phyloP scores from a whole-genome alignment of 1,284 basidiomycete species.

The Sanghuangporus sanghuang region DNA sequence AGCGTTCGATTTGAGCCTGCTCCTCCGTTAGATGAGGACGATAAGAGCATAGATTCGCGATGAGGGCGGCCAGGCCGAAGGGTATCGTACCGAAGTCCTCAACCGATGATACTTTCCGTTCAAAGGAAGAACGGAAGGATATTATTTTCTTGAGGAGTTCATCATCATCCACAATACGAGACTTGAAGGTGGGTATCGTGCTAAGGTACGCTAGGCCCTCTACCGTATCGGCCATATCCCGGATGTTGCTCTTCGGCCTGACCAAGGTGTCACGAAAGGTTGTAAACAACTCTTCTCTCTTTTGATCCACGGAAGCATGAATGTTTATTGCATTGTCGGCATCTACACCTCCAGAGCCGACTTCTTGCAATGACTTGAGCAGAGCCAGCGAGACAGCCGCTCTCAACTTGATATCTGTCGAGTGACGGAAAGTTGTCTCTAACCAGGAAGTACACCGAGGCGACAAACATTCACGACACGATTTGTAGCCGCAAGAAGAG shows the following conservation, averaged over 20 bases:
- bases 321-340: slow-evolving; percentile 37
- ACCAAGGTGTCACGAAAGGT: slow-evolving; percentile 5
- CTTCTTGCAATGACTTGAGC: slow-evolving; percentile 62
- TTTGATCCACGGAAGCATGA: slow-evolving; percentile 45
- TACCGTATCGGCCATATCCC: slow-evolving; percentile 50
- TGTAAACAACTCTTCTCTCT: slow-evolving; percentile 29
- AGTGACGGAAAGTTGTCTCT: slow-evolving; percentile 46
- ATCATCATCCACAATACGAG: slow-evolving; percentile 49
- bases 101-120: neutral
- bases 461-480: slow-evolving; percentile 57
- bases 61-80: slow-evolving; percentile 73
- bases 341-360: slow-evolving; percentile 26
- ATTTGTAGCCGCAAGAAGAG: slow-evolving; percentile 68
- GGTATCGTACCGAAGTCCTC: slow-evolving; percentile 47
- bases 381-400: slow-evolving; percentile 69
- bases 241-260: neutral
- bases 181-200: slow-evolving; percentile 60
- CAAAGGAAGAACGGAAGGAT: slow-evolving; percentile 36
- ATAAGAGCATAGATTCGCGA: slow-evolving; percentile 69
- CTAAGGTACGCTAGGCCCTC: slow-evolving; percentile 85
- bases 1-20: slow-evolving; percentile 73
- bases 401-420: slow-evolving; percentile 41
- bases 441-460: slow-evolving; percentile 59
- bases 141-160: slow-evolving; percentile 61
- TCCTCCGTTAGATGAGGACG: slow-evolving; percentile 70